Conservation (phyloP, 148 eudicot species). For the Chenopodium album region DNA sequence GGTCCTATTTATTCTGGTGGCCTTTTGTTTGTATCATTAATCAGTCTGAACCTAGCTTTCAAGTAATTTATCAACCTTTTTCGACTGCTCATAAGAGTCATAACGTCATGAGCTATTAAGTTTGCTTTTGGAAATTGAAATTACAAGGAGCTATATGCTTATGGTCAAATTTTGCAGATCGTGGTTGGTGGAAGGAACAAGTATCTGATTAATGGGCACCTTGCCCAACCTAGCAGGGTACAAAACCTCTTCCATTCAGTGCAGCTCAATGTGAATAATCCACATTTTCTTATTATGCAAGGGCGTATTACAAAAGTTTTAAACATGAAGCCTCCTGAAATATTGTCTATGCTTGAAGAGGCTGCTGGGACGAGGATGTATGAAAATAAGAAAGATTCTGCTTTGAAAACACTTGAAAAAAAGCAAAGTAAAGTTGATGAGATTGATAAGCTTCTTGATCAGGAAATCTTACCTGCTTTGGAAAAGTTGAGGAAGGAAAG, state of each 20-base stretch:
- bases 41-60: neutral
- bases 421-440: constrained; percentile 92
- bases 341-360: constrained; percentile 98
- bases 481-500: constrained; percentile 93
- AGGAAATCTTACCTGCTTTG: constrained; percentile 85
- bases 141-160: neutral
- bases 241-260: constrained; percentile 98
- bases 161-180: constrained; percentile 52
- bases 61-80: too few relatives aligned
- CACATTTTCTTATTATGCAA: constrained; percentile 99
- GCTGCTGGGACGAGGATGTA: constrained; percentile 99
- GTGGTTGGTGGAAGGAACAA: constrained; percentile 99
- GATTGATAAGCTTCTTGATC: constrained; percentile 87
- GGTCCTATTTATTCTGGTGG: neutral
- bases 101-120: neutral
- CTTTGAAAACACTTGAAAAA: constrained; percentile 90
- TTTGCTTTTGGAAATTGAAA: neutral
- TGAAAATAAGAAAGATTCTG: constrained; percentile 95
- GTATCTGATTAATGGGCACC: constrained; percentile 94
- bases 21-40: neutral
- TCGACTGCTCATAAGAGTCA: too few relatives aligned
- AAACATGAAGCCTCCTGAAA: constrained; percentile 99
- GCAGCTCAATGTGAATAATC: constrained; percentile 97
- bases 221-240: constrained; percentile 98
- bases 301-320: constrained; percentile 98